Evolutionary conservation across 352 stramenopile species (phyloP).

Genomic region (Saprolegnia parasitica): DNA sequence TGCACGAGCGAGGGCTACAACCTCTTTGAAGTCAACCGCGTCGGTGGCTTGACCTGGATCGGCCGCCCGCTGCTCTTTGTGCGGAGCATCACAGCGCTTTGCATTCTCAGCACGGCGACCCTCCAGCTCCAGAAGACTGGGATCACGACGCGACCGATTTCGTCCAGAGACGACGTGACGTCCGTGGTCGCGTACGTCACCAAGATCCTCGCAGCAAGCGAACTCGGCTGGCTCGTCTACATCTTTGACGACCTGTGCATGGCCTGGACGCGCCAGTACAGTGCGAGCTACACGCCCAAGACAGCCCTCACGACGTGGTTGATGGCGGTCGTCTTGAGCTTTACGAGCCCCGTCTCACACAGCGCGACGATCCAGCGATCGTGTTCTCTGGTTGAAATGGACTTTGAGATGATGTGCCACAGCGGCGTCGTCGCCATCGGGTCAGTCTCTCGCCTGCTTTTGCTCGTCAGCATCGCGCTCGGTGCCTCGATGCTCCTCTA

Average conservation of each 20-base stretch:
- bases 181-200: neutral
- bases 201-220: neutral
- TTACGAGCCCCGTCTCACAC: neutral
- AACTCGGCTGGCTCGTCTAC: slow-evolving; percentile 5
- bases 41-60: slow-evolving; percentile 10
- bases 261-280: neutral
- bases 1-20: slow-evolving; percentile 7
- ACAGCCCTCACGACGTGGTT: neutral
- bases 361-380: neutral
- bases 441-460: neutral
- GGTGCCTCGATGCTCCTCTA: neutral
- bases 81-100: neutral
- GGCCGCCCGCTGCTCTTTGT: slow-evolving; percentile 15
- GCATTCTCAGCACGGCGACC: slow-evolving; percentile 14
- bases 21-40: slow-evolving; percentile 17
- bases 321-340: neutral
- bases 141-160: neutral
- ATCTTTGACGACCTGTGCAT: slow-evolving; percentile 5
- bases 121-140: slow-evolving; percentile 7
- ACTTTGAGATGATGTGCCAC: slow-evolving; percentile 11
- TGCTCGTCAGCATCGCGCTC: neutral
- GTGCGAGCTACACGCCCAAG: neutral
- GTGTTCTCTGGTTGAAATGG: neutral
- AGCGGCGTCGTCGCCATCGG: slow-evolving; percentile 8
- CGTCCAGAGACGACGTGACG: neutral